A percentile compares a stretch with the other conserved stretches of the same genome.
Evolutionary conservation across 2,329 filamentous ascomycete genomes (phyloP).

Genomic region (Clarireedia homoeocarpa): DNA sequence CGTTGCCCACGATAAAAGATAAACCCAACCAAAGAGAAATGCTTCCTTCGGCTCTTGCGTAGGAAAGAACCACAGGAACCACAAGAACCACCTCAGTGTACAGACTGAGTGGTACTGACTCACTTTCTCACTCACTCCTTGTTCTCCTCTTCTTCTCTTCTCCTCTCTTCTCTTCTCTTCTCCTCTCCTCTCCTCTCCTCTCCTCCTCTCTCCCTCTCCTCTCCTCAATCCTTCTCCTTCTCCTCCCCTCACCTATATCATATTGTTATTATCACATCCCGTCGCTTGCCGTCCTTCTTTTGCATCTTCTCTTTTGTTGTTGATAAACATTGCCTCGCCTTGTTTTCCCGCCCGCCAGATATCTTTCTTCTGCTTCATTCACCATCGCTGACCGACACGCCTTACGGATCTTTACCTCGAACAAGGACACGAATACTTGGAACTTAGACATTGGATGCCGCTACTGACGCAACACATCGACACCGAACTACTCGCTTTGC

Average conservation of each 20-base stretch:
- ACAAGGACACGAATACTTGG: slow-evolving; percentile 3
- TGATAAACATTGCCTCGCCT: not conserved
- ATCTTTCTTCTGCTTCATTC: not conserved
- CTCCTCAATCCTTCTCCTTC: too few relatives aligned
- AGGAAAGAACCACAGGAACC: not conserved
- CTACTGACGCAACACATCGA: slow-evolving; percentile 4
- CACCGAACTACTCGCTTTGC: slow-evolving; percentile 1
- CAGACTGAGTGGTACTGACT: not conserved
- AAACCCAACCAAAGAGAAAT: not conserved
- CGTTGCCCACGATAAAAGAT: not conserved
- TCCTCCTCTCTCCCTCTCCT: too few relatives aligned
- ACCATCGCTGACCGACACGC: not conserved
- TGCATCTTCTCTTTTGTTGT: not conserved
- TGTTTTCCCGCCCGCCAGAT: too few relatives aligned
- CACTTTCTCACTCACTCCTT: not conserved
- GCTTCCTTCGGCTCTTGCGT: not conserved
- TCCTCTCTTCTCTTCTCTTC: too few relatives aligned
- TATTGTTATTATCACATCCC: not conserved
- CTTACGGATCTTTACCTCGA: slow-evolving; percentile 1
- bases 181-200: too few relatives aligned
- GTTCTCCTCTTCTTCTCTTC: not conserved
- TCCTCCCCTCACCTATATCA: not conserved
- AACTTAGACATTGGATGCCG: slow-evolving; percentile 4
- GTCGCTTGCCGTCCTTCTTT: not conserved
- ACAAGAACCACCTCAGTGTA: not conserved